Base-by-base conservation (phyloP, 2,329 filamentous ascomycete species). In the Cladophialophora bantiana region DNA sequence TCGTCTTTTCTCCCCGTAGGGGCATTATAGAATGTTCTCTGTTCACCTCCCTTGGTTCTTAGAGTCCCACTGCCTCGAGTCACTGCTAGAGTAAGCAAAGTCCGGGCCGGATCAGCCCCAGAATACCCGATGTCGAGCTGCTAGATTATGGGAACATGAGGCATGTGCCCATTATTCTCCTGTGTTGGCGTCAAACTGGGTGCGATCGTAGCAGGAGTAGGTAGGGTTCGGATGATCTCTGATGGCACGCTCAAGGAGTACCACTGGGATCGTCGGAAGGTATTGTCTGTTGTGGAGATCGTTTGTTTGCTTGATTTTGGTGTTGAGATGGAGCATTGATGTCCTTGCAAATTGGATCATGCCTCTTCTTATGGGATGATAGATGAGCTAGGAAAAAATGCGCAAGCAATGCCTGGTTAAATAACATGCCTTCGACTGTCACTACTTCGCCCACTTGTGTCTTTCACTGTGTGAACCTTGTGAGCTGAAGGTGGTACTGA, bases 71-170 rank as follows among this genome's bases (percentile, higher is more conserved):
- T 67, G 65, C 13, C 61, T 57, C 13, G 54, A 15, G 31, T 67
- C 65, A 15, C 50, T 38, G 31, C 31, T 56, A 7, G 45, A 35
- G 52, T 67, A 63, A 3, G 65, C 65, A 45, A 63, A 67, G 20
- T 67, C 65, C 18, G 48, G 59, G 12, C 42, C 65, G 0, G 13
- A 7, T 6, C 38, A 36, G 12, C n/a, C 10, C 26, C 26, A 26
- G 5, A 9, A 15, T 26, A 54, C 50, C 2, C 59, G 50, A 32
- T 63, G 54, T 34, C 36, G 55, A 7, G 55, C 65, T 2, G 65
- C 65, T 34, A 4, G 26, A 12, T 54, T 34, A 38, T 59, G 63
- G 13, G 48, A 45, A n/a, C 50, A 52, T 1, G 63, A 31, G 4
- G 52, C 31, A 15, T 59, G 57, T 3, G 57, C 57, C 2, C 12